Evolutionary conservation across 768 basidiomycete species (phyloP), one percentile per base, ranked within the genome.

Genomic region (Lepiota venenata): DNA sequence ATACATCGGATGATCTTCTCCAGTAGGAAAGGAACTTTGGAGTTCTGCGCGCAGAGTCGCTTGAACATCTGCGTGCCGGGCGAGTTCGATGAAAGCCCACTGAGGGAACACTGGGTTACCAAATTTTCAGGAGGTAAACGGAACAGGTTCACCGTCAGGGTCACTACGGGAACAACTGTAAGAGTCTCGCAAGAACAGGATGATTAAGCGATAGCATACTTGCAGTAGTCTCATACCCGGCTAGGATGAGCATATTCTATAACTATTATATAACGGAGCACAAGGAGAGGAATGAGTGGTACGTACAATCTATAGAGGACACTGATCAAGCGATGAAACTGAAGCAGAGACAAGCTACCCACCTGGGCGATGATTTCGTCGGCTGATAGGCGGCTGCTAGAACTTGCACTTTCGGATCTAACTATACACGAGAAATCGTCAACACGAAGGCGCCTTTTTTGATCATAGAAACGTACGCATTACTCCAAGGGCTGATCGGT

Each of bases 41-140:
- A 85, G 68, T 50, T 85, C 82, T 8, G 74, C 65, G 42, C 81
- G 76, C 11, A 84, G 66, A 42, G 71, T 75, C 6, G 63, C 57
- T 62, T 84, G 83, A 9, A 71, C 66, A 20, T 75, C 70, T 0
- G 66, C 71, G 43, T 78, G 64, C 27, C 64, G 69, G 9, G 70
- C 69, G 0, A 84, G 75, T 60, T 84, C 83, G 32, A 84, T 77
- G 0, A 85, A 66, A 1, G 81, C 77, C 81, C 83, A 84, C 78
- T 78, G 22, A 25, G 5, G 11, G 32, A 32, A 9, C 3, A 8
- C 9, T 32, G 4, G 10, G 10, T 7, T 2, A 14, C 16, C 11
- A 25, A 27, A 14, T 10, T 9, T 4, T 15, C 25, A 40, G 5
- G 38, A 5, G n/a, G 29, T 40, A 21, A 2, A 25, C 32, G 29